Conservation (phyloP, 768 basidiomycete genomes). For the Suillus americanus region DNA sequence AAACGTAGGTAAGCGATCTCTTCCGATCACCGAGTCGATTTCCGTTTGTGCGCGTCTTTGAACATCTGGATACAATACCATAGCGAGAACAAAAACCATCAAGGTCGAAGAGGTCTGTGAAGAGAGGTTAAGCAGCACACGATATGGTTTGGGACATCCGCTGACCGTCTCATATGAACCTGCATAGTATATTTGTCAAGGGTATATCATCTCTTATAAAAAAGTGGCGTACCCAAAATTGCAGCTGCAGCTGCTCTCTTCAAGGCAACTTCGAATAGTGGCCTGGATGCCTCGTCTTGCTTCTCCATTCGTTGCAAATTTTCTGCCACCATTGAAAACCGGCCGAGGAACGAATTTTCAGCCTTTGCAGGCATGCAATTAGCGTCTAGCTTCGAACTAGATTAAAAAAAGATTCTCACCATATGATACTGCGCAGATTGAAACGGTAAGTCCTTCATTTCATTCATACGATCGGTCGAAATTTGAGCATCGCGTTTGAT, state of each 20-base stretch:
- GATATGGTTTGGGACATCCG: neutral
- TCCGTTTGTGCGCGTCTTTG: slow-evolving; percentile 17
- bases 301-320: slow-evolving; percentile 15
- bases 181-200: neutral
- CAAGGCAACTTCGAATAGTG: slow-evolving; percentile 10
- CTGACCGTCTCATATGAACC: slow-evolving; percentile 23
- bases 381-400: neutral
- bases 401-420: slow-evolving; percentile 14
- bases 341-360: neutral
- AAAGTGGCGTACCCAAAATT: slow-evolving; percentile 12
- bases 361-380: neutral
- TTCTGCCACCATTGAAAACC: slow-evolving; percentile 12
- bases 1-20: neutral
- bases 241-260: slow-evolving; percentile 14
- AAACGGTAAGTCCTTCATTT: slow-evolving; percentile 20
- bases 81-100: slow-evolving; percentile 6
- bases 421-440: slow-evolving; percentile 26
- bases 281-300: slow-evolving; percentile 6
- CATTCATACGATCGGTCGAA: neutral
- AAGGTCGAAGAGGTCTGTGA: slow-evolving; percentile 14
- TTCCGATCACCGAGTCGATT: slow-evolving; percentile 11
- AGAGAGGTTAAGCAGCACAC: slow-evolving; percentile 2
- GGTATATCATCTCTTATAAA: neutral
- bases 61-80: slow-evolving; percentile 11
- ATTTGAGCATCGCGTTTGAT: slow-evolving; percentile 33